Evolutionary conservation across 192 early-diverging fungal genomes (phyloP).

Genomic region (Umbelopsis sp.): DNA sequence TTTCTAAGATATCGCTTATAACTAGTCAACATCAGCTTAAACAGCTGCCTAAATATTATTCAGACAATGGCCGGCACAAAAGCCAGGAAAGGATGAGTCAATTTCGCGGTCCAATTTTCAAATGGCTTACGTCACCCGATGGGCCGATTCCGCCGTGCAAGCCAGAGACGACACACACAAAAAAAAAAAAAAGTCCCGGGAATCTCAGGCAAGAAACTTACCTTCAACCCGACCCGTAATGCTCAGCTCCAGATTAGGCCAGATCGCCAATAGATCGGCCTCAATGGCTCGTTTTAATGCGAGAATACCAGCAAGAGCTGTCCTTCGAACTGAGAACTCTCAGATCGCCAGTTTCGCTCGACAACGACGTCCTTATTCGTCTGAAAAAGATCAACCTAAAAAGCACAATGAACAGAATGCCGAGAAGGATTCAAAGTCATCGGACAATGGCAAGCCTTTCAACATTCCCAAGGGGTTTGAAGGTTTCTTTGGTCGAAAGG

Average conservation of each 20-base stretch:
- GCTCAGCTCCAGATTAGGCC: slow-evolving; percentile 19
- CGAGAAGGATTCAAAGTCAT: slow-evolving; percentile 27
- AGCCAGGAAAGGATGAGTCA: neutral
- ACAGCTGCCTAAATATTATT: too few species aligned
- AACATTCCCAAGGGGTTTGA: slow-evolving; percentile 72
- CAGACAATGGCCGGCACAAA: neutral
- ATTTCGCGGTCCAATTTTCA: neutral
- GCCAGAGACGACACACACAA: neutral
- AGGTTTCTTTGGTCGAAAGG: slow-evolving; percentile 65
- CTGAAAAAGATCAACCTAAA: slow-evolving; percentile 15
- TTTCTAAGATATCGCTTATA: too few species aligned
- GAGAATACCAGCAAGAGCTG: slow-evolving; percentile 11
- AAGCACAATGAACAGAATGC: slow-evolving; percentile 12
- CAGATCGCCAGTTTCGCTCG: neutral
- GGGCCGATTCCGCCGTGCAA: neutral
- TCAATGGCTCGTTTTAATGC: slow-evolving; percentile 9
- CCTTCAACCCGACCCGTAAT: slow-evolving; percentile 2
- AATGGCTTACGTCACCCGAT: slow-evolving; percentile 13
- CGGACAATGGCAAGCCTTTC: slow-evolving; percentile 28
- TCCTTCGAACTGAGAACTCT: neutral
- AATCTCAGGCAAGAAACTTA: too few species aligned
- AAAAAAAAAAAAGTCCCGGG: slow-evolving; percentile 9
- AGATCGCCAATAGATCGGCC: slow-evolving; percentile 21
- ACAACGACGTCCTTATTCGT: slow-evolving; percentile 7
- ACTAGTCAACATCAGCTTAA: too few species aligned